These are phyloP conservation scores for Pythium periplocum DNA, from an alignment of 352 stramenopile species.

Conservation along the genomic window DNA sequence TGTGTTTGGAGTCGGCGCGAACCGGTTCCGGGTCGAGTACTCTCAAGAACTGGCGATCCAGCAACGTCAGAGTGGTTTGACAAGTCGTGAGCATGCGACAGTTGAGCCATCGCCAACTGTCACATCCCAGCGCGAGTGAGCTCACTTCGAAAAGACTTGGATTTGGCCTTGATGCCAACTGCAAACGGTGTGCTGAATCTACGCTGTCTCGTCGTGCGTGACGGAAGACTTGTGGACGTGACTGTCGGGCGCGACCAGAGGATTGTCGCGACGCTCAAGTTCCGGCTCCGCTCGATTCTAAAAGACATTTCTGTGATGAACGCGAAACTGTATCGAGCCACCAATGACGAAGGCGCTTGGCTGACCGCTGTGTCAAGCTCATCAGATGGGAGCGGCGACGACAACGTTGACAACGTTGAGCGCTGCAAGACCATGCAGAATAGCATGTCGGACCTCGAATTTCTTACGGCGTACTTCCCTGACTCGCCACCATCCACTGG, in stretches of 20 bases:
- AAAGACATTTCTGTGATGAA: background rate
- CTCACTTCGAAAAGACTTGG: background rate
- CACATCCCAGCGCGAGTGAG: too few species aligned
- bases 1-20: constrained; percentile 80
- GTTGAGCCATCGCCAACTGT: too few species aligned
- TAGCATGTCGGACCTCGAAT: too few species aligned
- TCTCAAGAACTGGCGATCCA: constrained; percentile 45
- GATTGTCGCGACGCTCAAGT: constrained; percentile 5
- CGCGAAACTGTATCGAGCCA: too few species aligned
- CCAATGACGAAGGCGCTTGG: too few species aligned
- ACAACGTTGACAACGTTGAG: too few species aligned
- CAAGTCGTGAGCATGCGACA: too few species aligned
- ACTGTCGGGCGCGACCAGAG: background rate
- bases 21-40: constrained; percentile 82
- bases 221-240: background rate
- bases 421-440: too few species aligned
- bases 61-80: constrained; percentile 2
- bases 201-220: constrained; percentile 10
- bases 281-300: background rate
- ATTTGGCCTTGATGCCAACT: background rate
- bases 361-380: too few species aligned
- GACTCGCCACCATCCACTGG: too few species aligned
- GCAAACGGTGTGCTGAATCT: background rate
- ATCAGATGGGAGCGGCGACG: too few species aligned
- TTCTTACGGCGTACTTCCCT: too few species aligned